Evolutionary conservation across 306 rosid species (phyloP).

Genomic region (Corylus heterophylla): DNA sequence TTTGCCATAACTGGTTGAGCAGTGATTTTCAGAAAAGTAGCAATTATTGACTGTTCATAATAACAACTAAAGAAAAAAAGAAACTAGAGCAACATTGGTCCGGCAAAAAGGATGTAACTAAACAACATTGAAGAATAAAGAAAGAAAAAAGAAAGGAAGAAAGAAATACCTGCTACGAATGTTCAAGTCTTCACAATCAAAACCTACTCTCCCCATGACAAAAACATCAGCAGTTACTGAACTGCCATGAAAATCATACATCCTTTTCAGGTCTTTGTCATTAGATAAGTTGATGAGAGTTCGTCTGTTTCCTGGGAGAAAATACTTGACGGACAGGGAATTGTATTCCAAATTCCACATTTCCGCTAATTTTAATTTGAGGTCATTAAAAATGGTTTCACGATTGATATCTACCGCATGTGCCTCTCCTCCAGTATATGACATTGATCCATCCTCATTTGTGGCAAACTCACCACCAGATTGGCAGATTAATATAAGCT

Average conservation of each 20-base stretch:
- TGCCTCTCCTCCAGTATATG: slow-evolving; percentile 57
- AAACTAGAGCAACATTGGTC: neutral
- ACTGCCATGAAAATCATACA: slow-evolving; percentile 51
- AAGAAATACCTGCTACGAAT: slow-evolving; percentile 35
- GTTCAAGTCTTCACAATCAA: slow-evolving; percentile 31
- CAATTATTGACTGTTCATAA: neutral
- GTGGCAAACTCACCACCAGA: slow-evolving; percentile 41
- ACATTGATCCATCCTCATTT: slow-evolving; percentile 55
- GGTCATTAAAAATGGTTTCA: slow-evolving; percentile 47
- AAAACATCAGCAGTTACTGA: slow-evolving; percentile 55
- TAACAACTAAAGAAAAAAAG: neutral
- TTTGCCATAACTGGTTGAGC: slow-evolving; percentile 1
- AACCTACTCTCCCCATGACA: slow-evolving; percentile 41
- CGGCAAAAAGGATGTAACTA: neutral
- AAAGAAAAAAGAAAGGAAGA: neutral
- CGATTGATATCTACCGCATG: slow-evolving; percentile 51
- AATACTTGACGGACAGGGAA: slow-evolving; percentile 50
- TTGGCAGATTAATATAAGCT: slow-evolving; percentile 62
- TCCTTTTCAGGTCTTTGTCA: slow-evolving; percentile 54
- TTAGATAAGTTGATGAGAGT: slow-evolving; percentile 48
- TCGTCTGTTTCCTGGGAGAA: slow-evolving; percentile 52
- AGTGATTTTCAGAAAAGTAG: neutral
- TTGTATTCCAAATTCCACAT: slow-evolving; percentile 39
- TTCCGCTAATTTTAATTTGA: slow-evolving; percentile 50
- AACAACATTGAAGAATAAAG: neutral